These are phyloP conservation scores for Lolium perenne DNA, from an alignment of 176 grass and related monocot genomes.

Conservation along the genomic window DNA sequence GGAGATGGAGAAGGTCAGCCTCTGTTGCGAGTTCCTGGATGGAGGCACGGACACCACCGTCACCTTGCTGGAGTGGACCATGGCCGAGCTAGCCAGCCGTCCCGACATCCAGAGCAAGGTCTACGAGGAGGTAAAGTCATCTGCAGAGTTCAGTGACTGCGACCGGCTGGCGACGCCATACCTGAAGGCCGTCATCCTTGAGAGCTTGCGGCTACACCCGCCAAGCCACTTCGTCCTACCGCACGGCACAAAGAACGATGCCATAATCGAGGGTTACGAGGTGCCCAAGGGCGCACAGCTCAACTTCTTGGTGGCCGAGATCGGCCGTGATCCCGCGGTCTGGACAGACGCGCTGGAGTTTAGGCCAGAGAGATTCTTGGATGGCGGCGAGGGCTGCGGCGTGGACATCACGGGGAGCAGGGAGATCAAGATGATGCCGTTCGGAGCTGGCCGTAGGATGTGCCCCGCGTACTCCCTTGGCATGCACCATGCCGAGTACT, in stretches of 20 bases:
- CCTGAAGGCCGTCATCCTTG: constrained; percentile 56
- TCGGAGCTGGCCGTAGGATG: constrained; percentile 45
- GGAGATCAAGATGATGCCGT: constrained; percentile 67
- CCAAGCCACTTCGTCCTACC: constrained; percentile 46
- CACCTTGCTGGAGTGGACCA: constrained; percentile 66
- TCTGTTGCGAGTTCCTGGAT: constrained; percentile 65
- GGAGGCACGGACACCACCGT: constrained; percentile 53
- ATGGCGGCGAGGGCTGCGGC: constrained; percentile 45
- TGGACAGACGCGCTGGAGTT: constrained; percentile 38
- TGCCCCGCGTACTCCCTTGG: constrained; percentile 37
- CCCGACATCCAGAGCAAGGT: constrained; percentile 6
- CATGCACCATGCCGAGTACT: constrained; percentile 10
- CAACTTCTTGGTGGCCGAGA: constrained; percentile 44
- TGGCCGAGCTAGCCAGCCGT: constrained; percentile 53
- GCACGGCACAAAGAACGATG: constrained; percentile 39
- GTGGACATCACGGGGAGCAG: constrained; percentile 50
- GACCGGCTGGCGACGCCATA: constrained; percentile 43
- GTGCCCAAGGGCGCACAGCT: constrained; percentile 35
- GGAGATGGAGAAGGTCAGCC: constrained; percentile 45
- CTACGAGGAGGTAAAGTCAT: constrained; percentile 24
- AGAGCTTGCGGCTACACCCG: constrained; percentile 48
- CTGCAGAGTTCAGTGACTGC: not conserved
- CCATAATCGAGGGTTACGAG: constrained; percentile 39
- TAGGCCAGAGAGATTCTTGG: constrained; percentile 44
- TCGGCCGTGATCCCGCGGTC: constrained; percentile 40